phyloP scores from a whole-genome alignment of 208 protist species.

The Novymonas esmeraldas region DNA sequence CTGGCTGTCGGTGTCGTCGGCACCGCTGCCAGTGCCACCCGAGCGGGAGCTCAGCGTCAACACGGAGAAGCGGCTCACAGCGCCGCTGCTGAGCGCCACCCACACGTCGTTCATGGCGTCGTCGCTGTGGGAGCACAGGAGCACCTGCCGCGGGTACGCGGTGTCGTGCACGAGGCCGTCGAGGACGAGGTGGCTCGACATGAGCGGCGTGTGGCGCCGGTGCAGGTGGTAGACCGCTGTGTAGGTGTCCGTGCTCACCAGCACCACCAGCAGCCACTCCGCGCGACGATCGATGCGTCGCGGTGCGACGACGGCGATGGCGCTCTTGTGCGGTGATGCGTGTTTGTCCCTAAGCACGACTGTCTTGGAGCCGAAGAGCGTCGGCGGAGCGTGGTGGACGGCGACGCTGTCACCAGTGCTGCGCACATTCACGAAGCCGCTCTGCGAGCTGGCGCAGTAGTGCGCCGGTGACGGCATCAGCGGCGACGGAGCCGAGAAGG shows the following conservation, averaged over 20 bases:
- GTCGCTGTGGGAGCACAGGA: constrained; percentile 28
- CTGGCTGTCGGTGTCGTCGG: constrained; percentile 3
- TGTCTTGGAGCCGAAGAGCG: constrained; percentile 10
- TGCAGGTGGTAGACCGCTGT: constrained; percentile 30
- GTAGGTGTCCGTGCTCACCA: constrained; percentile 18
- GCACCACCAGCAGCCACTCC: constrained; percentile 20
- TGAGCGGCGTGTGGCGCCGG: constrained; percentile 8
- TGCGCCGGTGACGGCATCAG: constrained; percentile 41
- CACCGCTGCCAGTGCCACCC: neutral
- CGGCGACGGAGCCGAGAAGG: constrained; percentile 31
- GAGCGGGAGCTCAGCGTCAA: constrained; percentile 8
- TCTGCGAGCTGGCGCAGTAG: constrained; percentile 28
- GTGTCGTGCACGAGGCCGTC: constrained; percentile 24
- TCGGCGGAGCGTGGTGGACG: constrained; percentile 20
- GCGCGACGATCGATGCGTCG: constrained; percentile 1
- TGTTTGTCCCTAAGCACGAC: constrained; percentile 18
- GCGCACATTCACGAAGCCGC: constrained; percentile 39
- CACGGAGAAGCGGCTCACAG: constrained; percentile 20
- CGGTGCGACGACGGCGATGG: constrained; percentile 14
- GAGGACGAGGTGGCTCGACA: constrained; percentile 18
- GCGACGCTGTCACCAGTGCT: neutral
- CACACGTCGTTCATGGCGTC: constrained; percentile 28
- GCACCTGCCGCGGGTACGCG: constrained; percentile 24
- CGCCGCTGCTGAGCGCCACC: constrained; percentile 23
- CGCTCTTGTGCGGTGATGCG: neutral